Conservation (phyloP, 805 yeast species). For the Saccharomyces eubayanus region DNA sequence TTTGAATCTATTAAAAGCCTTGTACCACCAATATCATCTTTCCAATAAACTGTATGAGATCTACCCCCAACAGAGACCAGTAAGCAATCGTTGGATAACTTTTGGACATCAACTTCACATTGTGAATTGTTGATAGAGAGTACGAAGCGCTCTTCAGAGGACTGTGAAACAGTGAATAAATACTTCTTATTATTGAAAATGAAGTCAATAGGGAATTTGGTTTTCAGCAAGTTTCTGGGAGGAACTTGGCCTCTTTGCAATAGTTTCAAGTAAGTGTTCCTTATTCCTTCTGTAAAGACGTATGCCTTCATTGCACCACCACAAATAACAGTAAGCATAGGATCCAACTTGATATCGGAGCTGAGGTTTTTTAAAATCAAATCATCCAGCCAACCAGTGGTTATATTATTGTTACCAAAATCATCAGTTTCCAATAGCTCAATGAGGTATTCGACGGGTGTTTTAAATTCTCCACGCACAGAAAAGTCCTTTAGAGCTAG, state of each 20-base stretch:
- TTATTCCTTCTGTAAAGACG: constrained; percentile 61
- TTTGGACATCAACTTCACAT: constrained; percentile 75
- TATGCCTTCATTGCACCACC: constrained; percentile 97
- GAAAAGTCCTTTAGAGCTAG: constrained; percentile 94
- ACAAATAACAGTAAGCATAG: constrained; percentile 81
- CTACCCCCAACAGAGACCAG: constrained; percentile 82
- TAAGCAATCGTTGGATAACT: constrained; percentile 89
- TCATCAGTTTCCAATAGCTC: constrained; percentile 93
- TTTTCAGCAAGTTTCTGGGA: constrained; percentile 67
- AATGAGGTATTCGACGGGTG: constrained; percentile 94
- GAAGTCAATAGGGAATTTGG: constrained; percentile 87
- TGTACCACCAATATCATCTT: constrained; percentile 93
- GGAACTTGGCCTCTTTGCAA: constrained; percentile 96
- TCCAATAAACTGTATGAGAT: constrained; percentile 94
- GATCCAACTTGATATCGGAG: constrained; percentile 86
- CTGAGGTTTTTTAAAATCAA: constrained; percentile 87
- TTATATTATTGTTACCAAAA: constrained; percentile 90
- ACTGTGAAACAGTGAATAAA: constrained; percentile 90
- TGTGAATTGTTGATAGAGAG: constrained; percentile 90
- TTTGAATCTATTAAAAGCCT: constrained; percentile 91
- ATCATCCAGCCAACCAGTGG: constrained; percentile 99
- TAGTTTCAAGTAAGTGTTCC: constrained; percentile 58
- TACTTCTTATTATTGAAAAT: constrained; percentile 90
- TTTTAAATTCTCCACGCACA: constrained; percentile 96
- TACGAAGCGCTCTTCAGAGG: constrained; percentile 77